Evolutionary conservation across 768 basidiomycete species (phyloP).

Genomic region (Asterophora parasitica): DNA sequence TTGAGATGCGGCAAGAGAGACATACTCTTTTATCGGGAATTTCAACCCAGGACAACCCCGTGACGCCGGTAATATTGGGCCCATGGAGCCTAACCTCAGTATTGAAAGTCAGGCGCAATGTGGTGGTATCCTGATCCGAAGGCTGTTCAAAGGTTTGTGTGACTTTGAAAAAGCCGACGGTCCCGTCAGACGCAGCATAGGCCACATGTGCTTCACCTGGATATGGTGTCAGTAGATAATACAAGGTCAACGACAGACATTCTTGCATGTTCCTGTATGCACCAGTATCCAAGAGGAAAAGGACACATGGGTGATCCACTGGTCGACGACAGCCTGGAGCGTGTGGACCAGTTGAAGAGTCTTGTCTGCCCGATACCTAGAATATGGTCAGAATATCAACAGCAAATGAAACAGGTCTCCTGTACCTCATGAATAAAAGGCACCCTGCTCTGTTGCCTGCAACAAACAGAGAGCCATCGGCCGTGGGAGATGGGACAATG

Average conservation of each 20-base stretch:
- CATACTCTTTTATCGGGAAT: constrained; percentile 34
- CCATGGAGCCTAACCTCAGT: constrained; percentile 21
- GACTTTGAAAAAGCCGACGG: constrained; percentile 50
- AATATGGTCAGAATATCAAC: not conserved
- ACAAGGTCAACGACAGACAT: constrained; percentile 3
- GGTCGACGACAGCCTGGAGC: constrained; percentile 38
- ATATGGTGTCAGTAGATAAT: not conserved
- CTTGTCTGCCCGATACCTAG: constrained; percentile 22
- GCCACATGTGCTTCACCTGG: constrained; percentile 57
- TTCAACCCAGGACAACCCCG: constrained; percentile 55
- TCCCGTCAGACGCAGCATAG: constrained; percentile 55
- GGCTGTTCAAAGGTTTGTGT: constrained; percentile 35
- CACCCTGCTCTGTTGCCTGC: constrained; percentile 64
- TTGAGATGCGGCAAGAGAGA: constrained; percentile 6
- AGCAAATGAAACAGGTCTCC: not conserved
- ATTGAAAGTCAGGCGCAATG: constrained; percentile 24
- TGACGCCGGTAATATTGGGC: constrained; percentile 41
- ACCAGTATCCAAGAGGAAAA: constrained; percentile 52
- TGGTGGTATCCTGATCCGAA: not conserved
- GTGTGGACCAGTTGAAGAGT: constrained; percentile 31
- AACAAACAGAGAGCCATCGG: constrained; percentile 65
- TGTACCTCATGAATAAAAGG: constrained; percentile 54
- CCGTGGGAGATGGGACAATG: constrained; percentile 38
- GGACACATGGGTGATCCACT: constrained; percentile 61
- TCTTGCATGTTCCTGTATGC: constrained; percentile 39